A percentile compares a stretch with the other conserved stretches of the same genome.
Conservation (phyloP, 2,329 filamentous ascomycete species). For the Venturia nashicola region DNA sequence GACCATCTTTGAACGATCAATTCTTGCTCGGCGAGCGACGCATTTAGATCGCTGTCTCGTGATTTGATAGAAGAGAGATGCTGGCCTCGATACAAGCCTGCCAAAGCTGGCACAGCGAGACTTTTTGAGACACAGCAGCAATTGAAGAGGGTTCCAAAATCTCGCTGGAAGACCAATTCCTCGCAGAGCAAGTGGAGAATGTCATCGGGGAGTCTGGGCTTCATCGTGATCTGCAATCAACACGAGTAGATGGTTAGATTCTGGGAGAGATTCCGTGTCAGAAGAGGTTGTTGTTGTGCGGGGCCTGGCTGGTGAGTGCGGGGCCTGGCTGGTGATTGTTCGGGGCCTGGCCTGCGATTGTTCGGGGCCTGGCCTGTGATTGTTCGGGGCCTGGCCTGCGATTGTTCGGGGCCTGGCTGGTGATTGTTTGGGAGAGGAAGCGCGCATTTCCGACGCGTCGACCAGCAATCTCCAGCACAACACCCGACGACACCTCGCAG, state of each 20-base stretch:
- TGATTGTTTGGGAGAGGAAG: background rate
- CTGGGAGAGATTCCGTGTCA: background rate
- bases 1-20: conserved; percentile 45
- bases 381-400: too few species aligned
- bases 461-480: background rate
- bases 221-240: background rate
- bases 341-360: too few species aligned
- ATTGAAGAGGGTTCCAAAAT: conserved; percentile 41
- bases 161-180: conserved; percentile 41
- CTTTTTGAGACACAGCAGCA: conserved; percentile 44
- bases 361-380: too few species aligned
- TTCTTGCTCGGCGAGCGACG: conserved; percentile 30
- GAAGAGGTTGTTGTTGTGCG: background rate
- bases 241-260: background rate
- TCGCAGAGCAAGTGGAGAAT: conserved; percentile 49
- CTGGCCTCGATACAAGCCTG: conserved; percentile 41
- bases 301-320: background rate
- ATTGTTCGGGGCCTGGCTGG: too few species aligned
- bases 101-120: conserved; percentile 46
- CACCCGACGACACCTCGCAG: too few species aligned
- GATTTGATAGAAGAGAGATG: conserved; percentile 7
- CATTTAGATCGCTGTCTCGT: conserved; percentile 24
- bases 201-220: conserved; percentile 38
- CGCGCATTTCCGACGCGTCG: background rate
- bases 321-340: too few species aligned